phyloP scores from a whole-genome alignment of 2,329 filamentous ascomycete species.

The Aureobasidium sp. region DNA sequence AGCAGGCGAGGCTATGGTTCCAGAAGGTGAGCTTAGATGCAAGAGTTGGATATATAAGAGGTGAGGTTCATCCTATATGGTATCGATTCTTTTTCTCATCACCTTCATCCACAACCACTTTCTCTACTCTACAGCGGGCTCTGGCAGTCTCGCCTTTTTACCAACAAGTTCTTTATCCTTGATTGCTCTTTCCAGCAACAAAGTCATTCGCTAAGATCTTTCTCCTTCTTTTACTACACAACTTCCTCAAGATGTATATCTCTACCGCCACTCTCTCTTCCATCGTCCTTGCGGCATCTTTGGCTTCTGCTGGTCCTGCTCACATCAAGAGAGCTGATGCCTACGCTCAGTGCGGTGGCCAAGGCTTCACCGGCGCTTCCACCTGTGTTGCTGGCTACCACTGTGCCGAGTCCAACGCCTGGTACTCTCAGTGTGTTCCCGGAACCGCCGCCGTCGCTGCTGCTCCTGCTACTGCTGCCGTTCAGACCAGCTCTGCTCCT shows the following conservation, averaged over 20 bases:
- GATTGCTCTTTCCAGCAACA: not conserved
- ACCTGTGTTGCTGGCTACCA: slow-evolving; percentile 26
- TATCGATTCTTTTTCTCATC: slow-evolving; percentile 1
- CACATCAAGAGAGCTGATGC: not conserved
- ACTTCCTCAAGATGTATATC: slow-evolving; percentile 2
- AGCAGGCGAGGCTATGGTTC: not conserved
- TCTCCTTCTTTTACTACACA: not conserved
- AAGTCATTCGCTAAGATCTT: slow-evolving; percentile 7
- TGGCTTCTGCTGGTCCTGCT: slow-evolving; percentile 3
- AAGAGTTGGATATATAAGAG: not conserved
- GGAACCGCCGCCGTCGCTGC: not conserved
- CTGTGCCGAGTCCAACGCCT: slow-evolving; percentile 26
- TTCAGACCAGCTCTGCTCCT: not conserved
- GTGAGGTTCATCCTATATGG: not conserved
- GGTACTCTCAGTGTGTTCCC: slow-evolving; percentile 27
- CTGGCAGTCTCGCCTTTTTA: slow-evolving; percentile 5
- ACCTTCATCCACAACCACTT: slow-evolving; percentile 4
- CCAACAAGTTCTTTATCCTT: slow-evolving; percentile 1
- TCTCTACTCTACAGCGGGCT: slow-evolving; percentile 9
- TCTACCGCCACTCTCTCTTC: slow-evolving; percentile 7
- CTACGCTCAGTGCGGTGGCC: slow-evolving; percentile 22
- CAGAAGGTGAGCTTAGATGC: not conserved
- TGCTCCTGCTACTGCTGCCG: not conserved
- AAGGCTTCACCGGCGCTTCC: slow-evolving; percentile 27
- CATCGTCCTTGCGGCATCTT: slow-evolving; percentile 5